Base-by-base conservation (phyloP, 345 rosid genomes). In the Alliaria petiolata region DNA sequence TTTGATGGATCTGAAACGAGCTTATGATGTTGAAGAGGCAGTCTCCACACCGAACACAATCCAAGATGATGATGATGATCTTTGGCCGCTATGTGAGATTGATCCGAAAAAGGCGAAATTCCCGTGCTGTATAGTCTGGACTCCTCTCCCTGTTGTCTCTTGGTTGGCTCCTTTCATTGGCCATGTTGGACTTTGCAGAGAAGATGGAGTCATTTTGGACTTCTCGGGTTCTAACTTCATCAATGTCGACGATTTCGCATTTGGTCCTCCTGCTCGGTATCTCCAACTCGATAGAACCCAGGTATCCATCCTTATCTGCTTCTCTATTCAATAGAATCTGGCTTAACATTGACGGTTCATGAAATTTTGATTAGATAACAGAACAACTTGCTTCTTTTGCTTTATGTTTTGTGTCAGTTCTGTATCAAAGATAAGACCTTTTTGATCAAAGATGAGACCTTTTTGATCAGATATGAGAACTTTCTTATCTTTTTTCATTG, bases 101-200 rank as follows among this genome's bases (percentile, higher is more conserved):
- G 90, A 92, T 85, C 81, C 89, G 4, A 78, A 77, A 56, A 84
- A 83, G 53, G 79, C 83, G 5, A 95, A 83, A 77, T 95, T 95
- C 33, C 99, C 99, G 0, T 92, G 99, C 45, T 95, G 97, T 62
- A 62, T 95, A 7, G 87, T 95, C 17, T 95, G 99, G 99, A 85
- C 89, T 47, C 92, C 98, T 9, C 86, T 95, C 8, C 99, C 99
- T 26, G 91, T 92, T 38, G 92, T 92, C 83, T 95, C 98, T 2
- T 95, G 99, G 98, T 64, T 95, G 78, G 93, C 97, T 62, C 99
- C 98, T 14, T 92, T 95, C 84, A 86, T 95, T 3, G 99, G 99
- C 50, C 99, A 92, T 67, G 85, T 95, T 30, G 99, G 99, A 42
- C 83, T 95, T 71, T 90, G 99, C 81, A 74, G 83, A 76, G 99